Percentiles rank a stretch among this genome's conserved stretches.
These are phyloP conservation scores for Phytophthora sojae DNA, from an alignment of 352 stramenopile species.

Conservation along the genomic window DNA sequence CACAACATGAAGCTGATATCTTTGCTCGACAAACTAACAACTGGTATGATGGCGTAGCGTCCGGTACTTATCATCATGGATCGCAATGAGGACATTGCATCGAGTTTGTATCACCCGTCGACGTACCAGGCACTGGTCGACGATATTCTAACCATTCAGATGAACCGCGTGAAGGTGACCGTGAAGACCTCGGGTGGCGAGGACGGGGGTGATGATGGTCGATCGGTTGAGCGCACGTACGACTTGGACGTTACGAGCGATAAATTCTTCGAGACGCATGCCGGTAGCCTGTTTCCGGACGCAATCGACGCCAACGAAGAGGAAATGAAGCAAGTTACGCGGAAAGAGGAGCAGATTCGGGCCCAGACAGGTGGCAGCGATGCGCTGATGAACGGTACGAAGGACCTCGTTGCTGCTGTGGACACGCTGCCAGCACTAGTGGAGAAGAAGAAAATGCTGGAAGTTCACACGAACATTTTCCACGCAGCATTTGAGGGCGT, in stretches of 20 bases:
- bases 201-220: slow-evolving; percentile 38
- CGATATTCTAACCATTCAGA: slow-evolving; percentile 95
- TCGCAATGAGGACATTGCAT: slow-evolving; percentile 96
- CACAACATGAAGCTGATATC: background rate
- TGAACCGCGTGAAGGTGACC: slow-evolving; percentile 96
- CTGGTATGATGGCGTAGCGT: slow-evolving; percentile 51
- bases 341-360: slow-evolving; percentile 87
- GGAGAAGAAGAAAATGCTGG: slow-evolving; percentile 91
- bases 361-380: slow-evolving; percentile 75
- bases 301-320: slow-evolving; percentile 90
- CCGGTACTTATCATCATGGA: slow-evolving; percentile 98
- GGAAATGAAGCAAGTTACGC: slow-evolving; percentile 89
- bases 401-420: slow-evolving; percentile 85
- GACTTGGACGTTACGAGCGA: slow-evolving; percentile 85
- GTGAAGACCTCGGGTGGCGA: slow-evolving; percentile 62
- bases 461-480: slow-evolving; percentile 91
- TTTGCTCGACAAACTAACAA: no score
- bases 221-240: slow-evolving; percentile 71
- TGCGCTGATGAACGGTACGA: slow-evolving; percentile 76
- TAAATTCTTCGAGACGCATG: slow-evolving; percentile 85
- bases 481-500: slow-evolving; percentile 84
- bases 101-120: slow-evolving; percentile 95
- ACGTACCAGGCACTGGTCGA: slow-evolving; percentile 96
- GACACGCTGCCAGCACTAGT: slow-evolving; percentile 84
- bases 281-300: slow-evolving; percentile 79